These are phyloP conservation scores for Nicotiana tabacum DNA, from an alignment of 257 asterid species.

Conservation along the genomic window DNA sequence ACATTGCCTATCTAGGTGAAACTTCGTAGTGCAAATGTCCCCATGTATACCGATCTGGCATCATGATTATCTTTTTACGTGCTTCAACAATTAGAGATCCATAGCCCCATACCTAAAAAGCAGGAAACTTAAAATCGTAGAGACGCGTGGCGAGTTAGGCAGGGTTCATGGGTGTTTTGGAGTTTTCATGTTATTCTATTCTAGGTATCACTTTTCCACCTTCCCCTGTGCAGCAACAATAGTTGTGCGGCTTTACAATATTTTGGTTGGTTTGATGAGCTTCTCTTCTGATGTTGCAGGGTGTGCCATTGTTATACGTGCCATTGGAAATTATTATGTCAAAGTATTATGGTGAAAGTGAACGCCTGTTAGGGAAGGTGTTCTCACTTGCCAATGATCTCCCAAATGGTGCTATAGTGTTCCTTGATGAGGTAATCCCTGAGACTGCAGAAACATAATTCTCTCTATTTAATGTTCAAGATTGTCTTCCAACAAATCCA, in stretches of 20 bases:
- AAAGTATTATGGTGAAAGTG: constrained; percentile 93
- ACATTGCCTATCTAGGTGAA: neutral
- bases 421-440: constrained; percentile 82
- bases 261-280: neutral
- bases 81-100: neutral
- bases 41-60: neutral
- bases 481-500: neutral
- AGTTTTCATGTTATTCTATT: neutral
- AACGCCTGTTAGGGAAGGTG: constrained; percentile 82
- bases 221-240: neutral
- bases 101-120: neutral
- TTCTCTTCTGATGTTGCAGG: constrained; percentile 41
- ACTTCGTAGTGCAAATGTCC: neutral
- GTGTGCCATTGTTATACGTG: constrained; percentile 77
- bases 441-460: neutral
- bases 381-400: constrained; percentile 88
- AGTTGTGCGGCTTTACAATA: neutral
- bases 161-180: neutral
- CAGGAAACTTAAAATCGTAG: neutral
- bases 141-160: neutral
- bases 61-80: neutral
- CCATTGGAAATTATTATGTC: constrained; percentile 94
- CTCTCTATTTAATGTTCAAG: neutral
- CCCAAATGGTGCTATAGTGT: constrained; percentile 73
- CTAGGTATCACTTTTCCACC: neutral